Percentiles rank a stretch among this genome's conserved stretches.
Conservation (phyloP, 2,329 filamentous ascomycete species). For the Pseudopithomyces maydicus region DNA sequence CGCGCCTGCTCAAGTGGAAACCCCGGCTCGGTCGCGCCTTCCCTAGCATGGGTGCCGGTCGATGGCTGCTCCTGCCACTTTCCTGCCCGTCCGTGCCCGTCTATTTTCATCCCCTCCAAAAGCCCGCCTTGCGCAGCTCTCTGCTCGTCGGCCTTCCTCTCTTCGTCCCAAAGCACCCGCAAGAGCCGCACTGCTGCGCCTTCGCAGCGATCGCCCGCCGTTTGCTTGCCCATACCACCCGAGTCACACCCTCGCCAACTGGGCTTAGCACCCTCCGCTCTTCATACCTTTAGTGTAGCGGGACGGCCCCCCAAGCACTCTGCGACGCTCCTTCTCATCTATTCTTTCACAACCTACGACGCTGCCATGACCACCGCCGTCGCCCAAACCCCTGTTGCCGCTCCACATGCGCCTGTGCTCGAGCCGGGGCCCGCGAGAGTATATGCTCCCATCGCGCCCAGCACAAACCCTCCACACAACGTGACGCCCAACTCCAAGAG, state of each 20-base stretch:
- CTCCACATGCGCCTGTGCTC: slow-evolving; percentile 45
- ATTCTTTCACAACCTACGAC: slow-evolving; percentile 22
- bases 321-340: slow-evolving; percentile 44
- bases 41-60: not conserved
- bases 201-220: slow-evolving; percentile 8
- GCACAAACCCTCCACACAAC: slow-evolving; percentile 46
- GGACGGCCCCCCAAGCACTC: slow-evolving; percentile 32
- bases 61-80: slow-evolving; percentile 12
- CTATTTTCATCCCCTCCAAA: slow-evolving; percentile 28
- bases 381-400: slow-evolving; percentile 48
- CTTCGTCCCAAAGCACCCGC: slow-evolving; percentile 5
- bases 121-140: slow-evolving; percentile 16
- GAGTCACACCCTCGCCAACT: slow-evolving; percentile 33
- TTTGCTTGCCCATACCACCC: slow-evolving; percentile 16
- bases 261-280: slow-evolving; percentile 34
- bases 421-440: slow-evolving; percentile 46
- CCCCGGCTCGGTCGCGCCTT: not conserved
- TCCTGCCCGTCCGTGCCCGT: slow-evolving; percentile 17
- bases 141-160: not conserved
- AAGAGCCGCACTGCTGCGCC: slow-evolving; percentile 15
- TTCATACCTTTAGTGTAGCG: slow-evolving; percentile 43
- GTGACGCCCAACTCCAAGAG: slow-evolving; percentile 43
- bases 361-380: slow-evolving; percentile 54
- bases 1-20: not conserved
- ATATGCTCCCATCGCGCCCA: slow-evolving; percentile 52